phyloP scores from a whole-genome alignment of 139 green algal genomes.

The Zygnema circumcarinatum region DNA sequence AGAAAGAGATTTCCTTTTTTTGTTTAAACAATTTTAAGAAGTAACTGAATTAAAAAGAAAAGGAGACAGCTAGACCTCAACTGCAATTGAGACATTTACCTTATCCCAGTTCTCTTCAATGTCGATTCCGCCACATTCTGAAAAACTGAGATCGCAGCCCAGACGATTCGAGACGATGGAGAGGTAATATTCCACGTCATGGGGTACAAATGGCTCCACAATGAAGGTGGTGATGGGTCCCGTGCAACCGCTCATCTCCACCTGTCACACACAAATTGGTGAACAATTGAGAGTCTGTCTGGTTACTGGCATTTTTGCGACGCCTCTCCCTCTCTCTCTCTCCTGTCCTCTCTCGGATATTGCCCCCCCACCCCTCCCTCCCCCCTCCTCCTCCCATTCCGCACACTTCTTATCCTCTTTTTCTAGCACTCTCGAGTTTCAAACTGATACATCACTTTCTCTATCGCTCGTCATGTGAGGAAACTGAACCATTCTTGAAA shows the following conservation, averaged over 20 bases:
- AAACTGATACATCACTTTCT: too few relatives aligned
- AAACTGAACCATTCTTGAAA: too few relatives aligned
- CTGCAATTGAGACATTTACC: slow-evolving; percentile 68
- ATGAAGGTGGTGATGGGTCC: slow-evolving; percentile 88
- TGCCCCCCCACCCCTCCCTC: neutral
- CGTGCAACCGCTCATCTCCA: slow-evolving; percentile 72
- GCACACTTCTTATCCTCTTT: too few relatives aligned
- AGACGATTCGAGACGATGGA: slow-evolving; percentile 74
- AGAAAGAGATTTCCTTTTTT: neutral
- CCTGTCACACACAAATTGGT: slow-evolving; percentile 37
- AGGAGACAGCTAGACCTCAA: neutral
- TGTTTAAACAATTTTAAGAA: neutral
- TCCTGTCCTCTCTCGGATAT: neutral
- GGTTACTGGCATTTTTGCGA: neutral
- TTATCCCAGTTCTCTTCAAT: slow-evolving; percentile 96
- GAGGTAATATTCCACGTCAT: slow-evolving; percentile 84
- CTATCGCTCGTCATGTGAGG: too few relatives aligned
- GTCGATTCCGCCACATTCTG: slow-evolving; percentile 81
- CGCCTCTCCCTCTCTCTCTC: neutral
- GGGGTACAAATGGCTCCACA: slow-evolving; percentile 91
- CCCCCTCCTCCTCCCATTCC: too few relatives aligned
- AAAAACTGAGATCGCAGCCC: slow-evolving; percentile 72
- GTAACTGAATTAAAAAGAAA: neutral
- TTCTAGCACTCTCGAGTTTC: too few relatives aligned
- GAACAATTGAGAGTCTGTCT: too few relatives aligned